Evolutionary conservation across 257 asterid genomes (phyloP).

Genomic region (Haberlea rhodopensis): DNA sequence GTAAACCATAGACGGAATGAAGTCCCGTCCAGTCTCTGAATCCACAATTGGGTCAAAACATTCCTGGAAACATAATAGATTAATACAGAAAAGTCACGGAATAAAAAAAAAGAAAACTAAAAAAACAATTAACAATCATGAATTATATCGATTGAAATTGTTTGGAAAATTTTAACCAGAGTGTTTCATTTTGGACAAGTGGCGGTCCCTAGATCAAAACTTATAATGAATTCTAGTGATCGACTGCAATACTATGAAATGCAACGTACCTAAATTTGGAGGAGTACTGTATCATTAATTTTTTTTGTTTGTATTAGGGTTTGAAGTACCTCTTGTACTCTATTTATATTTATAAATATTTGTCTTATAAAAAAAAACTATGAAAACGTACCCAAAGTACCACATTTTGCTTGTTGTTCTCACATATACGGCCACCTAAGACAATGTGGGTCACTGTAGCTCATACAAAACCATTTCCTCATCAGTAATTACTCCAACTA

Average conservation of each 20-base stretch:
- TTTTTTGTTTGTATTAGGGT: no score
- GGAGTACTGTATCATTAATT: no score
- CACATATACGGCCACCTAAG: background rate
- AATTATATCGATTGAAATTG: slow-evolving; percentile 4
- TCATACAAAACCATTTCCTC: background rate
- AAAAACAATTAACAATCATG: background rate
- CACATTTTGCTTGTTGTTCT: background rate
- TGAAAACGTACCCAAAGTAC: background rate
- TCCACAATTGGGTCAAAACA: slow-evolving; percentile 92
- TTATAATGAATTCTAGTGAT: no score
- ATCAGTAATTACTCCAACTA: background rate
- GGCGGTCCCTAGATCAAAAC: background rate
- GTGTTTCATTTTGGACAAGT: background rate
- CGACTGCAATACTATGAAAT: background rate
- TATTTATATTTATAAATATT: no score
- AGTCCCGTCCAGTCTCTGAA: slow-evolving; percentile 92
- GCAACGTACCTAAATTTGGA: no score
- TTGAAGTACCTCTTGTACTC: no score
- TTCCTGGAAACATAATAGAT: slow-evolving; percentile 48
- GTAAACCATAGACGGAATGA: slow-evolving; percentile 93
- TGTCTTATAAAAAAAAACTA: no score
- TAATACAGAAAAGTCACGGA: background rate
- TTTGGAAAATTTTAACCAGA: slow-evolving; percentile 2
- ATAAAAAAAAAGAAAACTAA: background rate
- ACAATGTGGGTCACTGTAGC: background rate